phyloP scores from a whole-genome alignment of 768 basidiomycete genomes.

The Lactarius sanguifluus region DNA sequence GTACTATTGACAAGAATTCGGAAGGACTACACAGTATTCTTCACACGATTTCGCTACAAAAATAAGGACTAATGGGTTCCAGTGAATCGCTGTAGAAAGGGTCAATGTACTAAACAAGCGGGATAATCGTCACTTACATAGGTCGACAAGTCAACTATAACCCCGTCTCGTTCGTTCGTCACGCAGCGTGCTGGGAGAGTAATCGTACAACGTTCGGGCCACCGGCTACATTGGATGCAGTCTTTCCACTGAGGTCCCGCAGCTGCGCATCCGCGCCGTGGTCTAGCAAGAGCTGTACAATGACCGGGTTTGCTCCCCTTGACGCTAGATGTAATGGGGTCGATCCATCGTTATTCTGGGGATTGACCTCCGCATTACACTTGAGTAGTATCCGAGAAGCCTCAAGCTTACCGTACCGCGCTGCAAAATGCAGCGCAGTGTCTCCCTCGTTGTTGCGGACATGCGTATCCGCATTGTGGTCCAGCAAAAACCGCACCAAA shows the following conservation, averaged over 20 bases:
- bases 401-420: rapidly evolving
- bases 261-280: not conserved
- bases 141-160: not conserved
- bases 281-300: not conserved
- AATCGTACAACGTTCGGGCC: not conserved
- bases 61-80: not conserved
- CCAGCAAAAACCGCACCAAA: not conserved
- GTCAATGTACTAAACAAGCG: not conserved
- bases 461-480: not conserved
- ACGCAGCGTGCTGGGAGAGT: not conserved
- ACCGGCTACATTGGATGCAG: not conserved
- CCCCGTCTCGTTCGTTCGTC: not conserved
- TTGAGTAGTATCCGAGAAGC: not conserved
- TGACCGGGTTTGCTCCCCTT: no score
- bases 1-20: not conserved
- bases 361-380: not conserved
- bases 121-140: not conserved
- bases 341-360: not conserved
- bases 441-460: rapidly evolving
- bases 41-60: not conserved
- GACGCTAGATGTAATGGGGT: not conserved
- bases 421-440: not conserved
- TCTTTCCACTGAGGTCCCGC: not conserved
- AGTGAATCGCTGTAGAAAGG: not conserved
- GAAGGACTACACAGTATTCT: not conserved